phyloP scores from a whole-genome alignment of 371 early-diverging fungal genomes.

The Rhizomucor miehei region DNA sequence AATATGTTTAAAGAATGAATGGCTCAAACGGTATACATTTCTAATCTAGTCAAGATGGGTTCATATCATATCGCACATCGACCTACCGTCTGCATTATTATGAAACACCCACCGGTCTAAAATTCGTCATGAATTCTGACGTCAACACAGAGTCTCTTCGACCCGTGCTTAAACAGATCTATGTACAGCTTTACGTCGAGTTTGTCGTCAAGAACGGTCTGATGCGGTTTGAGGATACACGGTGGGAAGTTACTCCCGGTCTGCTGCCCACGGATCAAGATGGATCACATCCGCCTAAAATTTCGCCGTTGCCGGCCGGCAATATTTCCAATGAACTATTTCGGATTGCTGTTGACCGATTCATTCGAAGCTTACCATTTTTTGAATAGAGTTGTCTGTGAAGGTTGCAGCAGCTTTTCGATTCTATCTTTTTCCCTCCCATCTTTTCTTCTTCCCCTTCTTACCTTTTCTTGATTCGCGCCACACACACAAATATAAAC shows the following conservation, averaged over 20 bases:
- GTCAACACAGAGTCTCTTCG: slow-evolving; percentile 65
- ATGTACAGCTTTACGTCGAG: slow-evolving; percentile 87
- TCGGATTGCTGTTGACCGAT: slow-evolving; percentile 63
- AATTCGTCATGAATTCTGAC: slow-evolving; percentile 87
- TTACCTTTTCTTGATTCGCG: too few species aligned
- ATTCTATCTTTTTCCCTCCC: too few species aligned
- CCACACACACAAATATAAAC: too few species aligned
- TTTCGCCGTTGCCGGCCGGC: slow-evolving; percentile 39
- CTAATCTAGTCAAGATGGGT: slow-evolving; percentile 64
- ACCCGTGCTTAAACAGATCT: slow-evolving; percentile 74
- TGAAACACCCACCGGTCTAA: slow-evolving; percentile 83
- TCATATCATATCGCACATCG: slow-evolving; percentile 78
- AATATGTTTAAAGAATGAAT: too few species aligned
- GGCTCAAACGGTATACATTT: too few species aligned
- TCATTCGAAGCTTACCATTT: slow-evolving; percentile 61
- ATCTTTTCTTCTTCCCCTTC: too few species aligned
- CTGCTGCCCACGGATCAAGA: slow-evolving; percentile 20
- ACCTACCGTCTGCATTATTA: slow-evolving; percentile 89
- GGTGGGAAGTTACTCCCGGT: slow-evolving; percentile 49
- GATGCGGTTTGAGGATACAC: slow-evolving; percentile 54
- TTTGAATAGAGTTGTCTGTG: slow-evolving; percentile 25
- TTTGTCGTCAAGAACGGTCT: slow-evolving; percentile 85
- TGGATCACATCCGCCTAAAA: slow-evolving; percentile 7
- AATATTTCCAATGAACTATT: slow-evolving; percentile 73
- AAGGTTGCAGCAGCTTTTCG: too few species aligned